A percentile compares a stretch with the other conserved stretches of the same genome.
These are phyloP conservation scores for Claviceps spartinae DNA, from an alignment of 2,329 filamentous ascomycete species.

Conservation along the genomic window DNA sequence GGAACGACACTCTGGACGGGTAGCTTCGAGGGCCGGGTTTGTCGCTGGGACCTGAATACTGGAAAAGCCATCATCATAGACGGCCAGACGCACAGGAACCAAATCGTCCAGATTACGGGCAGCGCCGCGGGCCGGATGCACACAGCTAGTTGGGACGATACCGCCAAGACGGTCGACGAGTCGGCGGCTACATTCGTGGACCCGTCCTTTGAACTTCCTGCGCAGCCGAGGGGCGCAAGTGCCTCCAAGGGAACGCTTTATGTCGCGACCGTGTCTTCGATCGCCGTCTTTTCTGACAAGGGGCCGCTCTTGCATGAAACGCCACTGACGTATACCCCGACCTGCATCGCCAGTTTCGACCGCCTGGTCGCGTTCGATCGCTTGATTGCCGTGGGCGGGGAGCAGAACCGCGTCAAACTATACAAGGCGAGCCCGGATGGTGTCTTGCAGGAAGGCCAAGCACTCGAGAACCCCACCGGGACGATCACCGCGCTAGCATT, in stretches of 20 bases:
- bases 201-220: constrained; percentile 50
- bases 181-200: constrained; percentile 64
- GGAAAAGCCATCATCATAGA: constrained; percentile 60
- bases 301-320: constrained; percentile 46
- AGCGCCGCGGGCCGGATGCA: constrained; percentile 49
- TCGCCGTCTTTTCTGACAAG: constrained; percentile 39
- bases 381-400: constrained; percentile 63
- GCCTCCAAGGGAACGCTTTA: constrained; percentile 38
- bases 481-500: constrained; percentile 73
- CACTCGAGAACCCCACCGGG: constrained; percentile 55
- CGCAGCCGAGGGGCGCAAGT: constrained; percentile 67
- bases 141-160: constrained; percentile 91
- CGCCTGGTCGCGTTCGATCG: constrained; percentile 48
- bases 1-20: constrained; percentile 67
- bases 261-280: constrained; percentile 40
- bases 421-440: constrained; percentile 47
- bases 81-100: constrained; percentile 73
- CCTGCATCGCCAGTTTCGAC: constrained; percentile 56
- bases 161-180: constrained; percentile 64
- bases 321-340: constrained; percentile 50
- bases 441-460: constrained; percentile 37
- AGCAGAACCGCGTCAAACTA: constrained; percentile 61
- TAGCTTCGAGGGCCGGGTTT: constrained; percentile 80
- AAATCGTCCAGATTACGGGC: constrained; percentile 62
- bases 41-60: constrained; percentile 64